phyloP scores from a whole-genome alignment of 345 rosid species.

The Gossypium stocksii region DNA sequence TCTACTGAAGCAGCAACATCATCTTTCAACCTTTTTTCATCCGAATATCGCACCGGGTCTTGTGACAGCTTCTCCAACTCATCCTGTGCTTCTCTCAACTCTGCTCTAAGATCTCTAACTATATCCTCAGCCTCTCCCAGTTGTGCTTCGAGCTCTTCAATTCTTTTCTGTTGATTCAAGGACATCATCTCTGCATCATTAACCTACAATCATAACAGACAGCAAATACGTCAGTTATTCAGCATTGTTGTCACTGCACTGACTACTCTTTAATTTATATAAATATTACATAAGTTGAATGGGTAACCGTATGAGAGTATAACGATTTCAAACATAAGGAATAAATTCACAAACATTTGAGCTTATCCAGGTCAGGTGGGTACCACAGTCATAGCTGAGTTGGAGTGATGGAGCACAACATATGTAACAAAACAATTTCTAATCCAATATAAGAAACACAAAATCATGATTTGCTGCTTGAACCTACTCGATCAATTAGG shows the following conservation, averaged over 20 bases:
- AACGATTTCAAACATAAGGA: not conserved
- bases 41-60: constrained; percentile 24
- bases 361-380: not conserved
- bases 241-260: not conserved
- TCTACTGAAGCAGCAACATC: constrained; percentile 22
- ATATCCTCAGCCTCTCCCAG: constrained; percentile 86
- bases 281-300: not conserved
- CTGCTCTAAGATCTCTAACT: constrained; percentile 74
- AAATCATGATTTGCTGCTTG: not conserved
- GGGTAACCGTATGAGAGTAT: not conserved
- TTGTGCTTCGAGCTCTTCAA: constrained; percentile 85
- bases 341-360: not conserved
- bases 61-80: constrained; percentile 46
- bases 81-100: constrained; percentile 54
- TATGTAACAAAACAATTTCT: not conserved
- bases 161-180: constrained; percentile 48
- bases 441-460: not conserved
- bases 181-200: constrained; percentile 58
- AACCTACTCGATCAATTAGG: constrained; percentile 3
- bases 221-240: not conserved
- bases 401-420: not conserved
- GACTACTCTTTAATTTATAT: not conserved
- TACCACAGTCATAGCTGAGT: not conserved
- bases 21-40: constrained; percentile 15
- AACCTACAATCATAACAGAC: constrained; percentile 35